phyloP scores from a whole-genome alignment of 192 early-diverging fungal species.

The Jimgerdemannia lactiflua region DNA sequence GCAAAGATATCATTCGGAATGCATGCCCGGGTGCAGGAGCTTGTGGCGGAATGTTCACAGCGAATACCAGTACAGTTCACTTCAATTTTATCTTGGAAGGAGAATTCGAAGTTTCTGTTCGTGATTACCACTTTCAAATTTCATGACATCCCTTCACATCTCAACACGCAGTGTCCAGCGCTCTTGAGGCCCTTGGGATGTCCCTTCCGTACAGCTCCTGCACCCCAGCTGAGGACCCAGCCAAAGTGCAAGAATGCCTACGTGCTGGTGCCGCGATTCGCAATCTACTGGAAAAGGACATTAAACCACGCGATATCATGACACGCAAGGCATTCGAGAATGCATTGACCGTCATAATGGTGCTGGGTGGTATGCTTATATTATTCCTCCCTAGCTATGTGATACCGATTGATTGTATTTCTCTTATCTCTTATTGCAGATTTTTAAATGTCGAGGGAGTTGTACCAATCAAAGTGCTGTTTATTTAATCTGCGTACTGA shows the following conservation, averaged over 20 bases:
- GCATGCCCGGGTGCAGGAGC: constrained; percentile 89
- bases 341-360: constrained; percentile 89
- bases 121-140: not conserved
- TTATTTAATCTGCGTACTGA: no score
- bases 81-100: no score
- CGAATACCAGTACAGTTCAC: constrained; percentile 75
- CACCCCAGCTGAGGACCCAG: constrained; percentile 84
- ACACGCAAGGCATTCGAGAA: constrained; percentile 95
- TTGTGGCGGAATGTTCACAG: constrained; percentile 99
- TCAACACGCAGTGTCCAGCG: constrained; percentile 71
- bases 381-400: not conserved
- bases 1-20: constrained; percentile 65
- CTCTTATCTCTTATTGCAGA: no score
- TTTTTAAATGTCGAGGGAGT: no score
- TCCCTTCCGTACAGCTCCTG: constrained; percentile 94
- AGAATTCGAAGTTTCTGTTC: no score
- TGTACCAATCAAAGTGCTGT: not conserved
- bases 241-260: constrained; percentile 88
- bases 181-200: constrained; percentile 98
- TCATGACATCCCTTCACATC: not conserved
- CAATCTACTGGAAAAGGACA: constrained; percentile 83
- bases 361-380: constrained; percentile 57
- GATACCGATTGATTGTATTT: no score
- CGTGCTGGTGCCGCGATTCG: constrained; percentile 83
- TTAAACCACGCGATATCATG: constrained; percentile 95